A percentile compares a stretch with the other conserved stretches of the same genome.
Evolutionary conservation across 352 stramenopile species (phyloP).

Genomic region (Pythium rhizo-oryzae): DNA sequence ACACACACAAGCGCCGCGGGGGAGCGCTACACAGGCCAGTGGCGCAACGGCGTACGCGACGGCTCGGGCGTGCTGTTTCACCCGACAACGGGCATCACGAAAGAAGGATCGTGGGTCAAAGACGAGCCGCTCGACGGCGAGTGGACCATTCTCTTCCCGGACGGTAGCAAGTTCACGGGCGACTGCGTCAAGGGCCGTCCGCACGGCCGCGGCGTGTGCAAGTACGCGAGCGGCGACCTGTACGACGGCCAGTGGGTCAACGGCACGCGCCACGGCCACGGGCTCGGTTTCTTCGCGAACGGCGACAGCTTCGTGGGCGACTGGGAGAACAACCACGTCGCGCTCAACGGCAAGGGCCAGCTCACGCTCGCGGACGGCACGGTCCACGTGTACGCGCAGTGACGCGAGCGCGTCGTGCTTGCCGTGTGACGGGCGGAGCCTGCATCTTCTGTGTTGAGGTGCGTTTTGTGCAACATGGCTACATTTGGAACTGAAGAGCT

Average conservation of each 20-base stretch:
- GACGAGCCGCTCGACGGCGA: conserved; percentile 67
- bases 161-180: conserved; percentile 76
- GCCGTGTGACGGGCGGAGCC: neutral
- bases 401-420: conserved; percentile 4
- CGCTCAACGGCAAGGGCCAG: conserved; percentile 66
- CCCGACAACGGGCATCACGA: conserved; percentile 52
- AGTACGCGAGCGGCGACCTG: conserved; percentile 82
- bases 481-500: neutral
- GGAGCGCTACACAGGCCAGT: conserved; percentile 78
- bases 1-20: conserved; percentile 54
- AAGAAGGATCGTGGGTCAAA: conserved; percentile 64
- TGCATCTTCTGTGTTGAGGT: too few species aligned
- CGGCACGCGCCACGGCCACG: conserved; percentile 73
- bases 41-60: conserved; percentile 52
- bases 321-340: conserved; percentile 84
- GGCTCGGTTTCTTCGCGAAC: conserved; percentile 74
- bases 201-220: conserved; percentile 73
- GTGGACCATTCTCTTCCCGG: conserved; percentile 79
- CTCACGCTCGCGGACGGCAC: conserved; percentile 77
- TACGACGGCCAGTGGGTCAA: conserved; percentile 86
- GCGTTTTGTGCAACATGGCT: neutral
- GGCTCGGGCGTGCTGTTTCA: conserved; percentile 51
- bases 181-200: conserved; percentile 62
- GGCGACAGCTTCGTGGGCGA: conserved; percentile 74
- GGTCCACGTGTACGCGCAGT: conserved; percentile 67